Evolutionary conservation across 768 basidiomycete genomes (phyloP).

Genomic region (Hemileccinum impolitum): DNA sequence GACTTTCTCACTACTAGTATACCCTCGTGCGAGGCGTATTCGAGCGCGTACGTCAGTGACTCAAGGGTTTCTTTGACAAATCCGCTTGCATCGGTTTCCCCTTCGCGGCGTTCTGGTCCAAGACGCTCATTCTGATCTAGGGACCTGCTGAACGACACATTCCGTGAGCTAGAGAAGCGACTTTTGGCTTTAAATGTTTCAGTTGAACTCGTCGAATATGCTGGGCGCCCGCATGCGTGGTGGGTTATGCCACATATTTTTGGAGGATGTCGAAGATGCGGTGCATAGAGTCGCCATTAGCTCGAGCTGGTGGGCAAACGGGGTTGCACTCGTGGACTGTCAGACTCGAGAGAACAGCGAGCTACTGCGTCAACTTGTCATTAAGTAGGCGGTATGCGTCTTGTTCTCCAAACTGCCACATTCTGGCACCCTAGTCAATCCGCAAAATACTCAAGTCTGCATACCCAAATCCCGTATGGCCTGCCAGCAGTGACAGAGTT

Average conservation of each 20-base stretch:
- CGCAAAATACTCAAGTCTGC: too few relatives aligned
- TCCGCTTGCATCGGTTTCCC: conserved; percentile 21
- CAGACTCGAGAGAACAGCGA: too few relatives aligned
- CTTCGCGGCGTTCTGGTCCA: conserved; percentile 5
- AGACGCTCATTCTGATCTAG: neutral
- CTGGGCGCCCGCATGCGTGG: conserved; percentile 12
- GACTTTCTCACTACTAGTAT: conserved; percentile 6
- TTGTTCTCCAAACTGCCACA: too few relatives aligned
- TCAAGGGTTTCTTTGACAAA: conserved; percentile 7
- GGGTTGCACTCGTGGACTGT: too few relatives aligned
- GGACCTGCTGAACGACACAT: conserved; percentile 3
- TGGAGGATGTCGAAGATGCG: conserved; percentile 3
- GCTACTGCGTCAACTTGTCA: too few relatives aligned
- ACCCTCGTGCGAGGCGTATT: neutral
- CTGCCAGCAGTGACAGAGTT: too few relatives aligned
- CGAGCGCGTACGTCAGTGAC: conserved; percentile 7
- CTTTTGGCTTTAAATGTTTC: neutral
- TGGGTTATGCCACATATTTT: conserved; percentile 8
- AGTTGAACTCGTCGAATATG: conserved; percentile 15
- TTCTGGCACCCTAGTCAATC: too few relatives aligned
- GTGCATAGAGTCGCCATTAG: neutral
- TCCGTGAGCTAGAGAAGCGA: neutral
- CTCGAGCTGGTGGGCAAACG: too few relatives aligned
- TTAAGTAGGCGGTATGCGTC: too few relatives aligned
- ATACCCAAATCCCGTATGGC: too few relatives aligned